Evolutionary conservation across 1,139 yeast genomes (phyloP), one percentile per base, ranked within the genome.

Genomic region (Eremothecium gossypii): DNA sequence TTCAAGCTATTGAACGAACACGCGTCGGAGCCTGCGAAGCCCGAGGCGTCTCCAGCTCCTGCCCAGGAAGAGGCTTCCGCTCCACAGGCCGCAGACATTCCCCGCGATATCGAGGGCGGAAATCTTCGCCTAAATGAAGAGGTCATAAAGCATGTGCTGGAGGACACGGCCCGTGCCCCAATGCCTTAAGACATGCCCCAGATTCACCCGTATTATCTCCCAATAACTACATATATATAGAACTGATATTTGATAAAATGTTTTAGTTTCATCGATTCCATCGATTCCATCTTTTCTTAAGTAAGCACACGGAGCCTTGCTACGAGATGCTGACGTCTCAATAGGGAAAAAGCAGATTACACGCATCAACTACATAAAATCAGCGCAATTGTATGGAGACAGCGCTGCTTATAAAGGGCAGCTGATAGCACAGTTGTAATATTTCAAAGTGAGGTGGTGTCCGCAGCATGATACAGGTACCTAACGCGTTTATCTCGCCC

Each of bases 1-100:
- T 84, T 83, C 58, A 74, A 74, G 60, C 67, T 89, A 41, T 66
- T 89, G 59, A 76, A 71, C 54, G 76, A 71, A 47, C 66, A 66
- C 6, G 6, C 31, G 13, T 6, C 31, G 13, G 13, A 29, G 5
- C 13, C 31, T 29, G 31, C 31, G 5, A 29, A 29, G 11, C 13
- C 13, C 13, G 13, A 29, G 13, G 13, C 31, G 3, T 7, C 11
- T n/a, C 31, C 11, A 11, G 13, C 4, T 4, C 11, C 6, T 6
- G 5, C 31, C 6, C 13, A 3, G 8, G 36, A 31, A 33, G 28
- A 33, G 17, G 30, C 20, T 10, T 13, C 27, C 10, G 33, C 9
- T 28, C 20, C 27, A 4, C 7, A 17, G 13, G 38, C 27, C 8
- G 33, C 32, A 23, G 30, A 14, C n/a, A 12, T 31, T 12, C 2